Conservation (phyloP, 2,329 filamentous ascomycete genomes). For the Calonectria crousiana region DNA sequence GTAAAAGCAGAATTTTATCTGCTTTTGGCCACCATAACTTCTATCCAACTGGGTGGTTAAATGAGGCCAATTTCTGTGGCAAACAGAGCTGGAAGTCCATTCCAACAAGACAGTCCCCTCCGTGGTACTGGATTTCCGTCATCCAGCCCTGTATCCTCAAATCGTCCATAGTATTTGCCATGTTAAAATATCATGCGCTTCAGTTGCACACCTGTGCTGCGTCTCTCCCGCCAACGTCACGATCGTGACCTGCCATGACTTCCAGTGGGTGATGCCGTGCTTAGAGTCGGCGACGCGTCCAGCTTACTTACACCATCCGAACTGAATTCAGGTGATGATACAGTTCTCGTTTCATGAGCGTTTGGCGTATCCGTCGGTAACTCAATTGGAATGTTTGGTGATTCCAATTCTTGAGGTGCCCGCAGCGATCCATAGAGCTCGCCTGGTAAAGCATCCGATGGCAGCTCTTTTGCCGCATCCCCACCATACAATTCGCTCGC, state of each 20-base stretch:
- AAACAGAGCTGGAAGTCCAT: background rate
- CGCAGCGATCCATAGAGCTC: constrained; percentile 29
- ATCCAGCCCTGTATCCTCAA: background rate
- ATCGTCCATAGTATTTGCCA: background rate
- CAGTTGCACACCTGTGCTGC: background rate
- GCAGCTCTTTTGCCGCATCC: constrained; percentile 24
- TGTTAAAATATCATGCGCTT: background rate
- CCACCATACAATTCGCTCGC: background rate
- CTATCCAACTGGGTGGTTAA: background rate
- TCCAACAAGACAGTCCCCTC: background rate
- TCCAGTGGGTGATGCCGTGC: background rate
- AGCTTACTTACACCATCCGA: background rate
- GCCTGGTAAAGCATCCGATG: background rate
- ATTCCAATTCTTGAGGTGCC: constrained; percentile 23
- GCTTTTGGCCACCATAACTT: background rate
- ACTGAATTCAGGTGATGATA: constrained; percentile 13
- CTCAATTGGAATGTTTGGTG: constrained; percentile 11
- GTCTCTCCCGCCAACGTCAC: constrained; percentile 1
- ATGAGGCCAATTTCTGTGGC: background rate
- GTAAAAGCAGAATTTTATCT: background rate
- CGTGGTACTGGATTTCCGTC: background rate
- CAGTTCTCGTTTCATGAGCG: background rate
- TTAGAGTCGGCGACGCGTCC: background rate
- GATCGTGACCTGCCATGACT: background rate
- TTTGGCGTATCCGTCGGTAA: constrained; percentile 24